These are phyloP conservation scores for Cucurbitaria berberidis DNA, from an alignment of 2,329 filamentous ascomycete species.

Conservation along the genomic window DNA sequence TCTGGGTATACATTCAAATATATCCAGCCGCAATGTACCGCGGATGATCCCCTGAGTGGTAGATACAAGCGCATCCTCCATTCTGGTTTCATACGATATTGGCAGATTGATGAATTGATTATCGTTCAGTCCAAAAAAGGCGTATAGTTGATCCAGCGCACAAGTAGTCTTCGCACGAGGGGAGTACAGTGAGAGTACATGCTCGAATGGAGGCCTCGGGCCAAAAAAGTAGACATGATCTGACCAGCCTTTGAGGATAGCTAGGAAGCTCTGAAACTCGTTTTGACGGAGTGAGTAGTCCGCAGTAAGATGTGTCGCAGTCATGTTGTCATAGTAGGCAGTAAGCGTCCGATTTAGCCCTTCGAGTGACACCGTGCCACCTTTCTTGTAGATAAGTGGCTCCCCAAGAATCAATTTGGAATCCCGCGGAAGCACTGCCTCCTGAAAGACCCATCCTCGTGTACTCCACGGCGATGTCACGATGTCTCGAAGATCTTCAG, in stretches of 20 bases:
- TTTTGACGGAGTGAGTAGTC: too few relatives aligned
- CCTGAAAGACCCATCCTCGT: slow-evolving; percentile 11
- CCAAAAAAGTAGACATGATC: too few relatives aligned
- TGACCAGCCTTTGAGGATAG: too few relatives aligned
- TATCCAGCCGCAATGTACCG: slow-evolving; percentile 2
- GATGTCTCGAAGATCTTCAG: background rate
- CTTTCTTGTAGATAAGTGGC: too few relatives aligned
- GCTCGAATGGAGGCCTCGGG: slow-evolving; percentile 4
- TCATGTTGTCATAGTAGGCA: too few relatives aligned
- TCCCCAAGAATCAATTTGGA: too few relatives aligned
- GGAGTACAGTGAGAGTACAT: slow-evolving; percentile 1
- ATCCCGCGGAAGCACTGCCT: background rate
- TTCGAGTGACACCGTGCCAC: too few relatives aligned
- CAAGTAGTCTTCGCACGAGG: slow-evolving; percentile 3
- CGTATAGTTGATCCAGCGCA: slow-evolving; percentile 2
- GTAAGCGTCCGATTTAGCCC: too few relatives aligned
- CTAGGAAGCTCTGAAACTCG: too few relatives aligned
- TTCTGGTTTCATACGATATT: slow-evolving; percentile 2
- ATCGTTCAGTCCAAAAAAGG: slow-evolving; percentile 5
- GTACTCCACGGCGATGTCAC: background rate
- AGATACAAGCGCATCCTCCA: background rate
- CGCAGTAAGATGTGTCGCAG: too few relatives aligned
- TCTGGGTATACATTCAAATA: slow-evolving; percentile 6
- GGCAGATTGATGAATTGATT: background rate
- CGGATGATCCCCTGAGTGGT: slow-evolving; percentile 2